Percentiles rank a stretch among this genome's conserved stretches.
phyloP scores from a whole-genome alignment of 305 asterid genomes.

The Petunia hybrid region DNA sequence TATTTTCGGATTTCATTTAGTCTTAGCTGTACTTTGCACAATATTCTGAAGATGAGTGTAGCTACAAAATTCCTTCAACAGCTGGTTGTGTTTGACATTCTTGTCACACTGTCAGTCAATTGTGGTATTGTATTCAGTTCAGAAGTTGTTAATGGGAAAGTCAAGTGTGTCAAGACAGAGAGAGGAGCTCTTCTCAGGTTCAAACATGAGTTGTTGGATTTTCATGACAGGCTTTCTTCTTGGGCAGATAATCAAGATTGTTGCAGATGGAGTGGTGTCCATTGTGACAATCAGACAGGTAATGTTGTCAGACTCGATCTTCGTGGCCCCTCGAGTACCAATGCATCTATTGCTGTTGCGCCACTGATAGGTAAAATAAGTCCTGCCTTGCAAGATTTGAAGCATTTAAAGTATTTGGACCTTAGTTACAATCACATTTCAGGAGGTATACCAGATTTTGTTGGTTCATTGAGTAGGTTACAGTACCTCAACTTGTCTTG shows the following conservation, averaged over 20 bases:
- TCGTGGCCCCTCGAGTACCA: slow-evolving; percentile 4
- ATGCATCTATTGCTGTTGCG: not conserved
- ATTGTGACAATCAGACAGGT: slow-evolving; percentile 36
- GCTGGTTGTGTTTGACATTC: not conserved
- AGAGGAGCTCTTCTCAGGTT: slow-evolving; percentile 43
- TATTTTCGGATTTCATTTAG: not conserved
- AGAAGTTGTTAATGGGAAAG: not conserved
- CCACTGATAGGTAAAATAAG: slow-evolving; percentile 27
- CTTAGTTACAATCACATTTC: slow-evolving; percentile 29
- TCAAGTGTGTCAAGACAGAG: slow-evolving; percentile 36
- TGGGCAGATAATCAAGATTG: slow-evolving; percentile 42
- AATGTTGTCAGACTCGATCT: slow-evolving; percentile 39
- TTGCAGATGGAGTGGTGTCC: slow-evolving; percentile 47
- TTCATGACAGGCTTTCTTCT: slow-evolving; percentile 26
- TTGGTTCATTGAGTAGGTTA: slow-evolving; percentile 25
- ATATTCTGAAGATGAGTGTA: not conserved
- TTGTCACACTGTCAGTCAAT: not conserved
- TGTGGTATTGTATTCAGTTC: not conserved
- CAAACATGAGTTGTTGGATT: slow-evolving; percentile 37
- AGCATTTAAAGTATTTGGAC: slow-evolving; percentile 34
- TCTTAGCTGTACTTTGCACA: not conserved
- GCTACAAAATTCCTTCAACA: not conserved
- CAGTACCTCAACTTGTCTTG: slow-evolving; percentile 32
- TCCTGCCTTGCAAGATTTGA: slow-evolving; percentile 21
- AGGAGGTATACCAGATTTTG: slow-evolving; percentile 30